These are phyloP conservation scores for Penicillium cosmopolitanum DNA, from an alignment of 495 filamentous ascomycete species.

Conservation along the genomic window DNA sequence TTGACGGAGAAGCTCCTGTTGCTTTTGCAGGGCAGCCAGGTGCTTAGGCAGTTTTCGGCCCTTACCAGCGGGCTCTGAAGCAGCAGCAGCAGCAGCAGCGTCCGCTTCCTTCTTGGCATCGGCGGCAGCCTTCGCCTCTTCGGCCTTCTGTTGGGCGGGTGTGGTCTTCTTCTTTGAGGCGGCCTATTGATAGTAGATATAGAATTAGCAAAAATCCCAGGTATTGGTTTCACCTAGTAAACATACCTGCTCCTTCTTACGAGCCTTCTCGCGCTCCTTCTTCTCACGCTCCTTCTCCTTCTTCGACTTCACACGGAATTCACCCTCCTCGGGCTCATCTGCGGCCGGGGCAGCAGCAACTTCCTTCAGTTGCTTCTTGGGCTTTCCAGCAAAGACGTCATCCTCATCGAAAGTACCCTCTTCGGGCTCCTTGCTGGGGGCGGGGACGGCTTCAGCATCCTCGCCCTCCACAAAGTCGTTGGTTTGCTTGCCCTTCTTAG, in stretches of 20 bases:
- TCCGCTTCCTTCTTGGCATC: slow-evolving; percentile 43
- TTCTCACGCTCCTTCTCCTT: slow-evolving; percentile 96
- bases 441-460: slow-evolving; percentile 58
- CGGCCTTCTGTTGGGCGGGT: slow-evolving; percentile 38
- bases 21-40: slow-evolving; percentile 81
- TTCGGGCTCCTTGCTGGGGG: slow-evolving; percentile 73
- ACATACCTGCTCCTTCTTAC: slow-evolving; percentile 83
- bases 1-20: slow-evolving; percentile 80
- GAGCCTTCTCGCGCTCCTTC: slow-evolving; percentile 90
- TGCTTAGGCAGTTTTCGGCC: slow-evolving; percentile 90
- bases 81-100: slow-evolving; percentile 45
- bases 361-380: slow-evolving; percentile 61
- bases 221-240: background rate
- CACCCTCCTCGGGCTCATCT: slow-evolving; percentile 60
- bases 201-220: background rate
- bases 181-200: slow-evolving; percentile 47
- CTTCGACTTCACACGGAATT: slow-evolving; percentile 81
- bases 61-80: slow-evolving; percentile 64
- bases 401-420: slow-evolving; percentile 88
- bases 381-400: slow-evolving; percentile 71
- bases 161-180: slow-evolving; percentile 61
- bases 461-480: slow-evolving; percentile 80
- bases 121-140: slow-evolving; percentile 43
- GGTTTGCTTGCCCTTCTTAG: slow-evolving; percentile 78
- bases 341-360: slow-evolving; percentile 41